Evolutionary conservation across 1,284 basidiomycete genomes (phyloP).

Genomic region (Cystobasidium pallidum): DNA sequence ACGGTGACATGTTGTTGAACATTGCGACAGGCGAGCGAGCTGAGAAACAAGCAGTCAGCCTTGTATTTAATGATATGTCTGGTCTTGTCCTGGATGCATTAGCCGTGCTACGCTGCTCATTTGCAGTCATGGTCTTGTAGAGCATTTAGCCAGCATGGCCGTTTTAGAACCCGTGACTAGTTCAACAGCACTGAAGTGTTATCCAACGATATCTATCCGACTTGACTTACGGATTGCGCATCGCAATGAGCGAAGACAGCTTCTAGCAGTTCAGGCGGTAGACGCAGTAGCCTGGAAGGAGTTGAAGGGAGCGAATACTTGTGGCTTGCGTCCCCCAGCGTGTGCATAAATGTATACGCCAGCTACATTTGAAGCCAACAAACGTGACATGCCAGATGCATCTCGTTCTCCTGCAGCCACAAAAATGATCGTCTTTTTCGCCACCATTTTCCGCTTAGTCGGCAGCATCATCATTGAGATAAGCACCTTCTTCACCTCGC

Average conservation of each 20-base stretch:
- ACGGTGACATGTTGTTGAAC: slow-evolving; percentile 7
- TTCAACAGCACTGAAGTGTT: too few relatives aligned
- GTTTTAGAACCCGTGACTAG: too few relatives aligned
- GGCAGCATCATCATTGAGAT: background rate
- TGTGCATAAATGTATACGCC: background rate
- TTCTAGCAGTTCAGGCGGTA: slow-evolving; percentile 35
- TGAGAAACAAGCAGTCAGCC: background rate
- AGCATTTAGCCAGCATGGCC: too few relatives aligned
- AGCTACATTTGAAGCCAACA: too few relatives aligned
- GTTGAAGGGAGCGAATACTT: too few relatives aligned
- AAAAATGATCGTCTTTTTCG: slow-evolving; percentile 13
- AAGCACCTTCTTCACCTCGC: background rate
- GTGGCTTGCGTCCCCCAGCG: background rate
- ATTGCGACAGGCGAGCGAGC: slow-evolving; percentile 32
- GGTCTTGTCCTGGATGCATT: background rate
- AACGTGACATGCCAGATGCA: too few relatives aligned
- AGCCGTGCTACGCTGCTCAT: too few relatives aligned
- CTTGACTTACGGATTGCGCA: slow-evolving; percentile 18
- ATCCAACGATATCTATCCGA: background rate
- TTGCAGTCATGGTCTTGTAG: too few relatives aligned
- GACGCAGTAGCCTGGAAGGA: background rate
- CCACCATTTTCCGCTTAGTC: slow-evolving; percentile 14
- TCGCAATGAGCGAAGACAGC: slow-evolving; percentile 31
- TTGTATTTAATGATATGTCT: too few relatives aligned
- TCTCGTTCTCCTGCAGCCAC: background rate